Base-by-base conservation (phyloP, 192 early-diverging fungal genomes). In the Backusella mclennaniae region DNA sequence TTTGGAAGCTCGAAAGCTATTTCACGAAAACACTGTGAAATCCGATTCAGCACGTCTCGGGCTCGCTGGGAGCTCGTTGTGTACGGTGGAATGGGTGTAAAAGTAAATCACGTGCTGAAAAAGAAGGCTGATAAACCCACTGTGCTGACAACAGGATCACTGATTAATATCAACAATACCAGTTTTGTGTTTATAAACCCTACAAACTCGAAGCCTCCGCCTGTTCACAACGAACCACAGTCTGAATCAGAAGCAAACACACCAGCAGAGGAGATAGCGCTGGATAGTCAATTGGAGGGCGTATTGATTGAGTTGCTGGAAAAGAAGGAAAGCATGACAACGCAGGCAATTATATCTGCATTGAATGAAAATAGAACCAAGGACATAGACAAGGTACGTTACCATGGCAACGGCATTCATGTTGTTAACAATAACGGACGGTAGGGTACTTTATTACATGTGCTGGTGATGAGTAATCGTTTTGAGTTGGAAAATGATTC, bases 11-110 rank as follows among this genome's bases (percentile, higher is more conserved):
- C 70, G 2, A 83, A 79, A 44, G 69, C 67, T 1, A 79, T 83
- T 3, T 83, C 81, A 36, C 77, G 81, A 4, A 71, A 68, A 36
- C 81, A 83, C 35, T 78, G 74, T 35, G 78, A 77, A 35, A 79
- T 83, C 26, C 73, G 73, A 31, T 76, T 71, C 46, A 77, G 76
- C 66, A 4, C 46, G 5, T 29, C 21, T 11, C 73, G 38, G 9
- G 49, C 53, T 35, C 39, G 71, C 2, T 83, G 81, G 81, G 81
- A 83, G 26, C 70, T 83, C 0, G 38, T 41, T 21, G 75, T 83
- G 0, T 73, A 59, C 53, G 81, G 81, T 11, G 39, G 77, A 21
- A 83, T 77, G 56, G 77, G 81, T 38, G 72, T 83, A 8, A 83
- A 79, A 66, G 42, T 83, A 4, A 79, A 79, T 79, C 73, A 75